These are phyloP conservation scores for Coemansia sp. DNA, from an alignment of 192 early-diverging fungal species.

Conservation along the genomic window DNA sequence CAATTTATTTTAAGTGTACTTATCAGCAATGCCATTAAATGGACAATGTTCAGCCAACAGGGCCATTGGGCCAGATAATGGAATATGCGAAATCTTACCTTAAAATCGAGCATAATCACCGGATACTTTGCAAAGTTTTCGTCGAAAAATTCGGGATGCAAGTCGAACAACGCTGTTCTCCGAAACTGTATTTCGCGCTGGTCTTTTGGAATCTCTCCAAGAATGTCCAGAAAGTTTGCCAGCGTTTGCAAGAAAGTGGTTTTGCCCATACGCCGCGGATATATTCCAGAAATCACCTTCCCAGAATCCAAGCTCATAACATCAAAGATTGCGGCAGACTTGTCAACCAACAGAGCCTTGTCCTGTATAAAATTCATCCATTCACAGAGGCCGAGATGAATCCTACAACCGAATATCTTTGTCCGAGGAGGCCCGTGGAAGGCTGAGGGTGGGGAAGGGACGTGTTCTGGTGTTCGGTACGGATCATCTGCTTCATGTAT, in stretches of 20 bases:
- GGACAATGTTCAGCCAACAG: too few species aligned
- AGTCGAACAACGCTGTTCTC: not conserved
- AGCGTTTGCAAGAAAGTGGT: conserved; percentile 5
- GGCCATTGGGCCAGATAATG: too few species aligned
- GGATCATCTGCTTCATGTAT: too few species aligned
- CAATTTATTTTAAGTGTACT: not conserved
- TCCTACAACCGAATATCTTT: not conserved
- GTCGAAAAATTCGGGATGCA: conserved; percentile 5
- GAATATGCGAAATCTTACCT: not conserved
- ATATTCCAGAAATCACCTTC: conserved; percentile 8
- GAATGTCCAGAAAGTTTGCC: conserved; percentile 3
- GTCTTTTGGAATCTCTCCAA: not conserved
- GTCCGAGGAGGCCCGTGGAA: not conserved
- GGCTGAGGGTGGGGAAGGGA: too few species aligned
- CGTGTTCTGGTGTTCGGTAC: too few species aligned
- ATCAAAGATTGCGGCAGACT: conserved; percentile 3
- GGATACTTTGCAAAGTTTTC: conserved; percentile 13
- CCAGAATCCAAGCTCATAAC: not conserved
- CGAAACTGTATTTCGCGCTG: not conserved
- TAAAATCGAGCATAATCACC: conserved; percentile 6
- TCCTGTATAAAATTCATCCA: not conserved
- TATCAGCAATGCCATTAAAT: not conserved
- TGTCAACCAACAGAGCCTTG: conserved; percentile 7
- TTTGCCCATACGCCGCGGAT: conserved; percentile 7
- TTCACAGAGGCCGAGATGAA: not conserved